phyloP scores from a whole-genome alignment of 1,284 basidiomycete species.

The Calocybe gambosa region DNA sequence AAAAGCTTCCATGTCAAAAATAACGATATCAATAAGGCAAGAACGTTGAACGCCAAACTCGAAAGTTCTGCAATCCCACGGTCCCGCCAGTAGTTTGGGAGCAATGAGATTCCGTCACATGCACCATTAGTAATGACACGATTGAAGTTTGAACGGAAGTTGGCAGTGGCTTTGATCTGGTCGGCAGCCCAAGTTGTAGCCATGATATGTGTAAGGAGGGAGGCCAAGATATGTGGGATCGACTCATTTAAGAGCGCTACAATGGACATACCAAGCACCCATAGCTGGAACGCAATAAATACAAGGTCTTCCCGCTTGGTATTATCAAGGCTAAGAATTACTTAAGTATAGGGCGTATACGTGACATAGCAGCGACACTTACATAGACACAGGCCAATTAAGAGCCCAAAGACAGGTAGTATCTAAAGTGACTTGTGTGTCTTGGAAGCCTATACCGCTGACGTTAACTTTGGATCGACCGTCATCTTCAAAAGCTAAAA shows the following conservation, averaged over 20 bases:
- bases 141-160: conserved; percentile 52
- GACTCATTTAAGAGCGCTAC: conserved; percentile 77
- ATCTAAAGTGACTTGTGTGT: conserved; percentile 32
- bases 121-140: conserved; percentile 56
- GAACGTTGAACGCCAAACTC: conserved; percentile 57
- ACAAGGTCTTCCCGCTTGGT: conserved; percentile 73
- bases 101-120: conserved; percentile 47
- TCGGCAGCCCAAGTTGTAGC: conserved; percentile 66
- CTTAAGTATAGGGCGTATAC: not conserved
- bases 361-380: conserved; percentile 20
- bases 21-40: conserved; percentile 52
- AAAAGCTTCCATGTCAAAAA: conserved; percentile 69
- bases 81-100: conserved; percentile 54
- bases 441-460: conserved; percentile 31
- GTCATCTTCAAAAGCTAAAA: conserved; percentile 25
- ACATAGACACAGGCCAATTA: conserved; percentile 64
- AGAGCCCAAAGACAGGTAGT: conserved; percentile 49
- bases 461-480: conserved; percentile 38
- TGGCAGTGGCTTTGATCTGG: conserved; percentile 53
- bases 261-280: conserved; percentile 75
- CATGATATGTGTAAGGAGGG: conserved; percentile 64
- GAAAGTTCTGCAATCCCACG: conserved; percentile 55
- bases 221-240: conserved; percentile 70
- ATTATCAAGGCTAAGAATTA: conserved; percentile 47
- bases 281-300: conserved; percentile 73